Base-by-base conservation (phyloP, 345 rosid species). In the Dimocarpus longan region DNA sequence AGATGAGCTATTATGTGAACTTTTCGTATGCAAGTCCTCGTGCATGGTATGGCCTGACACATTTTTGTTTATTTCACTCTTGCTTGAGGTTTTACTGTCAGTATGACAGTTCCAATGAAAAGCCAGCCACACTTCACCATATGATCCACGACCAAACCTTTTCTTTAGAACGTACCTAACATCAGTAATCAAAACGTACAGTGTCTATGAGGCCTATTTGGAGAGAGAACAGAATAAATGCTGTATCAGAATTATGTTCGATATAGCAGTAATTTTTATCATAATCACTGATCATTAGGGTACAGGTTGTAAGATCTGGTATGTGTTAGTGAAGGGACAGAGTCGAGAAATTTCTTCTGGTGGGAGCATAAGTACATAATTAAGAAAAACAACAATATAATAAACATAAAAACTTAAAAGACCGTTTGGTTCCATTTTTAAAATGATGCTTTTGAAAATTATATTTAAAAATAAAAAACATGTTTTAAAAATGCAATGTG, bases 41-140 rank as follows among this genome's bases (percentile, higher is more conserved):
- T 65, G 81, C 77, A 66, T 80, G 71, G 62, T 77, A 82, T 64
- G 78, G 68, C 63, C 84, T 21, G 89, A 84, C 72, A 75, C 68
- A 78, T 84, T 86, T 78, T 80, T 83, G 76, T 83, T 84, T 76
- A 75, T 79, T 76, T 74, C 78, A 81, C 80, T 76, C 90, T 83
- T 78, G 56, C 84, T 81, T 74, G 93, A 85, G 81, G 82, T 80
- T 37, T 88, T 86, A 57, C 40, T 74, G 60, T 85, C 89, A 81
- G 85, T 81, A 75, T 90, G 84, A 81, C 94, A 95, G 82, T 90
- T 86, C 98, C 97, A 91, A 76, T 90, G 89, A 86, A 91, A 88
- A 68, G 97, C 97, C 84, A 95, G 83, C 98, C 98, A 95, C 50
- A 95, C 98, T 86, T 95, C 98, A 68, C 98, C 98, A 79, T 92